phyloP scores from a whole-genome alignment of 208 protist species.

The Trichomonas tenax region DNA sequence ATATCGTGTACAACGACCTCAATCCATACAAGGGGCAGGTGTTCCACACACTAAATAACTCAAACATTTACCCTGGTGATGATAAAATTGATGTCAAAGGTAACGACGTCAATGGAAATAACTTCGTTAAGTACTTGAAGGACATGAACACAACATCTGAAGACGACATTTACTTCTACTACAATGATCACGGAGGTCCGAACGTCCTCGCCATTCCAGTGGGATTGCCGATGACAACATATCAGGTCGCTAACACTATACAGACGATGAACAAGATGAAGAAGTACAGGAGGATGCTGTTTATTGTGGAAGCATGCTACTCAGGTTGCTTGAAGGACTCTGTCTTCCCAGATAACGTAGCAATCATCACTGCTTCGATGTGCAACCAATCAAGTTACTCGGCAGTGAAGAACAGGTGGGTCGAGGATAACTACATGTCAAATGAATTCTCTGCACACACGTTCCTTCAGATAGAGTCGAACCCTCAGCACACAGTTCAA shows the following conservation, averaged over 20 bases:
- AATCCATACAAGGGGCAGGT: background rate
- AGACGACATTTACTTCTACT: background rate
- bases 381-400: background rate
- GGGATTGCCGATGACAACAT: background rate
- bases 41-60: background rate
- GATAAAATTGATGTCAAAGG: background rate
- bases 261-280: background rate
- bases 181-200: background rate
- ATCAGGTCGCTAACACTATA: background rate
- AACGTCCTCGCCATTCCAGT: background rate
- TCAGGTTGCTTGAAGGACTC: background rate
- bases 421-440: background rate
- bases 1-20: background rate
- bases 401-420: background rate
- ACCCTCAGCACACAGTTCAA: background rate
- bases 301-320: background rate
- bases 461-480: background rate
- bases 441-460: background rate
- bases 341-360: background rate
- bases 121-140: background rate
- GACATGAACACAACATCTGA: background rate
- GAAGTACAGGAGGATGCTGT: background rate
- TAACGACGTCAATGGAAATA: background rate
- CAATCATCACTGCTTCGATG: background rate
- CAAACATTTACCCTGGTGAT: background rate